phyloP scores from a whole-genome alignment of 257 asterid species.

The Solanum clarkiae region DNA sequence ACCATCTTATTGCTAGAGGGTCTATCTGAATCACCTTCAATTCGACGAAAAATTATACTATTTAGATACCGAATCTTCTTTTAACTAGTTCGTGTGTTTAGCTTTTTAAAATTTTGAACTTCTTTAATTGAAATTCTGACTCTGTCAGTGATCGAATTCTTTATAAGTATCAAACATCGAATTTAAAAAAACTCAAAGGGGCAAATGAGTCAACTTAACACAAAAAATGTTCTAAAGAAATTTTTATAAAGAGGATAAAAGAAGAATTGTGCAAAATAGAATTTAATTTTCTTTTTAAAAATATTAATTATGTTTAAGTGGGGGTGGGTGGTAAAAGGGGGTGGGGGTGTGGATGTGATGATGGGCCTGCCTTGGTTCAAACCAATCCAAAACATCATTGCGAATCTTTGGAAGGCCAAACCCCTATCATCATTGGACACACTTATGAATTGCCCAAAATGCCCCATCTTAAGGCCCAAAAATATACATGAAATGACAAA shows the following conservation, averaged over 20 bases:
- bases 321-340: neutral
- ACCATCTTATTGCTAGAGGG: no score
- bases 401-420: constrained; percentile 56
- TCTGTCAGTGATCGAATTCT: no score
- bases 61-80: no score
- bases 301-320: constrained; percentile 9
- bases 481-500: neutral
- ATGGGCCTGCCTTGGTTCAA: constrained; percentile 57
- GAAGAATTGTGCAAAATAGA: neutral
- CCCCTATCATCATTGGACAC: constrained; percentile 26
- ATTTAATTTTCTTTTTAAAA: neutral
- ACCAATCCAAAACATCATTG: constrained; percentile 84
- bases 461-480: constrained; percentile 13
- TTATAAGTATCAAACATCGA: neutral
- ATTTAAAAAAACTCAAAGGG: neutral
- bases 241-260: neutral
- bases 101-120: no score
- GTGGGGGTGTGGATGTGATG: constrained; percentile 25
- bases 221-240: neutral
- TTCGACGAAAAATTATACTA: no score
- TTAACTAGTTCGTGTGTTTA: no score
- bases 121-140: no score
- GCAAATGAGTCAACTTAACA: constrained; percentile 1
- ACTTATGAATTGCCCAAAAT: constrained; percentile 1
- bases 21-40: no score